Conservation (phyloP, 805 yeast genomes). For the Saccharomycopsis schoenii region DNA sequence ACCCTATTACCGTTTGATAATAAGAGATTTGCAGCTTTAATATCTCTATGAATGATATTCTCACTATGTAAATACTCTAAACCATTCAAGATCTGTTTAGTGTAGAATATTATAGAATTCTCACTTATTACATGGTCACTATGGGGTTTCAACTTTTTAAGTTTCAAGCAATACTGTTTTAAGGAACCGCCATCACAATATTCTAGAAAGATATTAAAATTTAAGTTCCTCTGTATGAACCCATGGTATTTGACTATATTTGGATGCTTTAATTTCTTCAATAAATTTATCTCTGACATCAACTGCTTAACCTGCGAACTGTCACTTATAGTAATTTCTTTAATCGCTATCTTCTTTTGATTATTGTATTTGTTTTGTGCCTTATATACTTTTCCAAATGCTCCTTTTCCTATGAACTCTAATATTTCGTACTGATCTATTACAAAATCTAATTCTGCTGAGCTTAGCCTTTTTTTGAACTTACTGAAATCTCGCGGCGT, state of each 20-base stretch:
- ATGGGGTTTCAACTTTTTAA: not conserved
- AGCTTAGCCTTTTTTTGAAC: slow-evolving; percentile 8
- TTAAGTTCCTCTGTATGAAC: slow-evolving; percentile 62
- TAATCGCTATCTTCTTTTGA: slow-evolving; percentile 65
- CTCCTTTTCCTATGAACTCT: slow-evolving; percentile 78
- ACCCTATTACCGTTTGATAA: slow-evolving; percentile 60
- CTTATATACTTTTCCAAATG: slow-evolving; percentile 77
- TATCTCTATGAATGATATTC: slow-evolving; percentile 76
- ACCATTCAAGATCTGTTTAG: slow-evolving; percentile 68
- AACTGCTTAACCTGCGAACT: slow-evolving; percentile 12
- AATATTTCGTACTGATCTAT: slow-evolving; percentile 36
- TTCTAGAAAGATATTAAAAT: slow-evolving; percentile 69
- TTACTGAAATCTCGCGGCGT: not conserved
- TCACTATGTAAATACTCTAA: slow-evolving; percentile 63
- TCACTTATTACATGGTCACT: slow-evolving; percentile 71
- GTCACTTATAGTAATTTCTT: slow-evolving; percentile 40
- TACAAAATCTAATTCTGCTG: slow-evolving; percentile 16
- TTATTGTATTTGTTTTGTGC: slow-evolving; percentile 55
- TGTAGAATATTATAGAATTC: slow-evolving; percentile 59
- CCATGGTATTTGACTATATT: slow-evolving; percentile 91
- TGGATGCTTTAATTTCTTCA: slow-evolving; percentile 76
- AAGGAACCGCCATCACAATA: slow-evolving; percentile 71
- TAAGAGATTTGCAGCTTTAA: slow-evolving; percentile 79
- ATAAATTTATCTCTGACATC: slow-evolving; percentile 54
- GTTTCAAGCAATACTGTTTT: slow-evolving; percentile 7